A percentile compares a stretch with the other conserved stretches of the same genome.
Evolutionary conservation across 495 filamentous ascomycete species (phyloP).

Genomic region (Neurospora tetraspora): DNA sequence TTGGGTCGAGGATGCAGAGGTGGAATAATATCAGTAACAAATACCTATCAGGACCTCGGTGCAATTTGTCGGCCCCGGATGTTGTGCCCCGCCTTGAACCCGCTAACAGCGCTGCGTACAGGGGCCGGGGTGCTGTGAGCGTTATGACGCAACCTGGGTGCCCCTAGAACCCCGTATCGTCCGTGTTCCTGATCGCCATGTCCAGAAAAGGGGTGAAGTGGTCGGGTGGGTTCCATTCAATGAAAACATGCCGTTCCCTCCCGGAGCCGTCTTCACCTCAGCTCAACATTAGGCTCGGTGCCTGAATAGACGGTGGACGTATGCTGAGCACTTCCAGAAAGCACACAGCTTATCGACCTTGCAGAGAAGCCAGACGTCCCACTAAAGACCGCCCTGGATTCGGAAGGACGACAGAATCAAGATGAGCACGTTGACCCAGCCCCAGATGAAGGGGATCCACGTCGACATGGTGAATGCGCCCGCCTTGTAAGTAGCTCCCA

Average conservation of each 20-base stretch:
- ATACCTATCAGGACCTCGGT: neutral
- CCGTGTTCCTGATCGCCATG: neutral
- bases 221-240: neutral
- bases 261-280: neutral
- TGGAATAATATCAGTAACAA: neutral
- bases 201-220: neutral
- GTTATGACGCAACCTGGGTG: conserved; percentile 14
- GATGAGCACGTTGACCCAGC: conserved; percentile 80
- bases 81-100: conserved; percentile 40
- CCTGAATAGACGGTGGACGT: conserved; percentile 22
- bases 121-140: neutral
- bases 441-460: conserved; percentile 95
- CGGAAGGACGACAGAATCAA: conserved; percentile 88
- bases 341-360: neutral
- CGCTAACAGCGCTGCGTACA: conserved; percentile 47
- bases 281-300: conserved; percentile 47
- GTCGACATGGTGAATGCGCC: conserved; percentile 92
- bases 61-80: no score
- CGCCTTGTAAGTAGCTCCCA: conserved; percentile 78
- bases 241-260: neutral
- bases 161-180: no score
- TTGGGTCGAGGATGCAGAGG: neutral
- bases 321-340: neutral
- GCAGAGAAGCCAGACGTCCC: conserved; percentile 16
- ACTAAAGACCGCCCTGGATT: conserved; percentile 79